phyloP scores from a whole-genome alignment of 2,329 filamentous ascomycete species.

The Monosporascus cannonballus region DNA sequence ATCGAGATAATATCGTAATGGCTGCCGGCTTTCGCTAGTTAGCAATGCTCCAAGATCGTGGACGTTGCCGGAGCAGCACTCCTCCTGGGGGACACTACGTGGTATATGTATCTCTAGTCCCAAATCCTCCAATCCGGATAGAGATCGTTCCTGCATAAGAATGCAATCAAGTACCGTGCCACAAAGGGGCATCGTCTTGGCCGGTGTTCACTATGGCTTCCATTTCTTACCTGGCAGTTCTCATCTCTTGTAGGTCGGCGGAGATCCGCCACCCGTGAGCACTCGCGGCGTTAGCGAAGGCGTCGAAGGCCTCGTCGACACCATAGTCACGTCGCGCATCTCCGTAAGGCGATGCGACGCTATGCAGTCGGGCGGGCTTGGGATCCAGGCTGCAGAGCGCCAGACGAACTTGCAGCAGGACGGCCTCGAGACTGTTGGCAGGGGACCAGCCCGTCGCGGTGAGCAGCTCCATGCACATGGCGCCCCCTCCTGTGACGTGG shows the following conservation, averaged over 20 bases:
- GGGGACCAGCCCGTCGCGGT: constrained; percentile 80
- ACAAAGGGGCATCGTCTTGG: not conserved
- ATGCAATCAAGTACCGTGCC: not conserved
- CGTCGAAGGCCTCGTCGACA: constrained; percentile 64
- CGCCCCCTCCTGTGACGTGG: constrained; percentile 78
- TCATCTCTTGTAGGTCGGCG: constrained; percentile 43
- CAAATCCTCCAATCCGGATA: not conserved
- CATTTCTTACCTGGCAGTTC: not conserved
- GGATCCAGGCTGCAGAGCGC: constrained; percentile 66
- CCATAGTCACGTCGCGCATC: constrained; percentile 47
- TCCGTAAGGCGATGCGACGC: not conserved
- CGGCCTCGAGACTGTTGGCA: constrained; percentile 66
- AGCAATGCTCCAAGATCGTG: too few species aligned
- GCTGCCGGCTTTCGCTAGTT: too few species aligned
- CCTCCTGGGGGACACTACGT: too few species aligned
- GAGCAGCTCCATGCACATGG: constrained; percentile 77
- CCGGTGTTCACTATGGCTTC: not conserved
- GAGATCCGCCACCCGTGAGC: constrained; percentile 71
- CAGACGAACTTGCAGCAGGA: constrained; percentile 74
- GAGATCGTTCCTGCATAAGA: not conserved
- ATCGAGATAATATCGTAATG: too few species aligned
- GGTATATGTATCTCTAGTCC: not conserved
- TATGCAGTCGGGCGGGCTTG: constrained; percentile 61
- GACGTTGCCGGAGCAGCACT: too few species aligned
- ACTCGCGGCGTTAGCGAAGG: constrained; percentile 62